Evolutionary conservation across 2,329 filamentous ascomycete genomes (phyloP).

Genomic region (Fulvia fulva): DNA sequence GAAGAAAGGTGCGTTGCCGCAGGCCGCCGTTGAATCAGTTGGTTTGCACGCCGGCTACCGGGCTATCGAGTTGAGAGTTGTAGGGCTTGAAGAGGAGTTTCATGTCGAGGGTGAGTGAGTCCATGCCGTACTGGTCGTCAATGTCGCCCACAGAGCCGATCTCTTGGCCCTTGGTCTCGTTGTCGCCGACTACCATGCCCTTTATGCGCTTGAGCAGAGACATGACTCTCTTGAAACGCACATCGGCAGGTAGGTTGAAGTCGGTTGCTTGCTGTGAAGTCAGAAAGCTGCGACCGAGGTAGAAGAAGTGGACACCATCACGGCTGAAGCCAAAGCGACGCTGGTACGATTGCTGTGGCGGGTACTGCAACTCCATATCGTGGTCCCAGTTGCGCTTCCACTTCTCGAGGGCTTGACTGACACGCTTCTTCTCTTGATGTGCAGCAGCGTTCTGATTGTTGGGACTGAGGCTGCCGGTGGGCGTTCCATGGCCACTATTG

Average conservation of each 20-base stretch:
- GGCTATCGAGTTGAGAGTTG: slow-evolving; percentile 33
- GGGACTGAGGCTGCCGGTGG: slow-evolving; percentile 37
- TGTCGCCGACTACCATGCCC: slow-evolving; percentile 59
- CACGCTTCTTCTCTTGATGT: slow-evolving; percentile 46
- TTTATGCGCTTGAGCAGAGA: slow-evolving; percentile 58
- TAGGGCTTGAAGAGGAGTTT: slow-evolving; percentile 64
- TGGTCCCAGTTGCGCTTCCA: slow-evolving; percentile 70
- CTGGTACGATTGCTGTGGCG: slow-evolving; percentile 49
- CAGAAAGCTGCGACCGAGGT: slow-evolving; percentile 63
- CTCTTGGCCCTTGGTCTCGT: slow-evolving; percentile 62
- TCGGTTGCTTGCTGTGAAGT: slow-evolving; percentile 48
- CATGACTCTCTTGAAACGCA: slow-evolving; percentile 58
- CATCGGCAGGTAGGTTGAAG: slow-evolving; percentile 54
- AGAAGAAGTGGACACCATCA: slow-evolving; percentile 70
- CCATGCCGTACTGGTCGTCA: slow-evolving; percentile 61
- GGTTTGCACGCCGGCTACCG: slow-evolving; percentile 32
- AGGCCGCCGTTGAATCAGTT: slow-evolving; percentile 14
- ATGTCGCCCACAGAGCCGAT: slow-evolving; percentile 66
- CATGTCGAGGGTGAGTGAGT: slow-evolving; percentile 65
- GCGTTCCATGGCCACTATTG: slow-evolving; percentile 41
- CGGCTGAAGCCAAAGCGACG: slow-evolving; percentile 65
- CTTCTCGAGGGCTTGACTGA: slow-evolving; percentile 58
- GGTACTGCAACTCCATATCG: slow-evolving; percentile 66
- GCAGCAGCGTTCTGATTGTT: slow-evolving; percentile 40
- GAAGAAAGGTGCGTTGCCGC: slow-evolving; percentile 3